Evolutionary conservation across 2,329 filamentous ascomycete genomes (phyloP), one percentile per base, ranked within the genome.

Genomic region (Pseudogymnoascus sp.): DNA sequence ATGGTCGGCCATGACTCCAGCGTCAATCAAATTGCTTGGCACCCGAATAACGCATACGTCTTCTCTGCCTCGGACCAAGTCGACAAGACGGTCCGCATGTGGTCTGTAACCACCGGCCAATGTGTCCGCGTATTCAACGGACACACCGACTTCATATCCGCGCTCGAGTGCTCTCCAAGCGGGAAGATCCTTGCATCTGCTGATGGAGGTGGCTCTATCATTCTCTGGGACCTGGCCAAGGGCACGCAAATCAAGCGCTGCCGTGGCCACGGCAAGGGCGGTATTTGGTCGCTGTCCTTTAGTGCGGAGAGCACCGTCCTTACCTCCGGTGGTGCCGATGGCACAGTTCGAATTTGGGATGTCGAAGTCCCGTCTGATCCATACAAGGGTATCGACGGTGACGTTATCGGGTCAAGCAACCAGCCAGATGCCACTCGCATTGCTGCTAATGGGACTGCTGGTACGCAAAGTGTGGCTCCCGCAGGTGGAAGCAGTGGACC

Each of bases 81-180:
- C 6, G 86, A 99, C 75, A 93, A 93, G 75, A 95, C 92, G 0
- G 90, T 98, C 35, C 88, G 95, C 31, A 98, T 99, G 93, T 99
- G 95, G 95, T 88, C 92, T 8, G 85, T 97, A n/a, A 84, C 86
- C 10, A 93, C 89, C 7, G 95, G 95, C 28, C 87, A 88, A 66
- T 91, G 92, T 37, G 90, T 97, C 4, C 89, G 95, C 26, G 86
- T 98, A 71, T 96, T 98, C 73, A 92, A 90, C 0, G 95, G 95
- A 1, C 95, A 99, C 72, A 89, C 86, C 0, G 91, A 95, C 60
- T 91, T 91, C 71, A 87, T 98, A 72, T 96, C 89, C 12, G 85
- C 91, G 0, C 78, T 98, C 26, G 86, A 93, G 67, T 96, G 92
- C 71, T 89, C 91, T 22, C 91, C 91, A 1, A 92, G 91, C 70